Evolutionary conservation across 2,329 filamentous ascomycete genomes (phyloP).

Genomic region (Venturia effusa): DNA sequence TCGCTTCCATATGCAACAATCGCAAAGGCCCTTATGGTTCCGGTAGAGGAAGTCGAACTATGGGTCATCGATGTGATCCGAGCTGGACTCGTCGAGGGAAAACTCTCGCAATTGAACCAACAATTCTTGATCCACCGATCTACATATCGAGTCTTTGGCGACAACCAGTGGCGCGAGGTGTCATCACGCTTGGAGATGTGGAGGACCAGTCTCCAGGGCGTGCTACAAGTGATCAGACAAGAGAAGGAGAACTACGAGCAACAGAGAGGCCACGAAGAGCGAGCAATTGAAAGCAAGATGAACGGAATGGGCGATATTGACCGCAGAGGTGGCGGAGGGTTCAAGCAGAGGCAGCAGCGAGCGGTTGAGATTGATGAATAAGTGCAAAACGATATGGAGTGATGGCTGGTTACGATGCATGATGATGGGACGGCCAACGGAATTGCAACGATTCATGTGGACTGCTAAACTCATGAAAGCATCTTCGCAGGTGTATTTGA

Average conservation of each 20-base stretch:
- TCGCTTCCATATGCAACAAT: conserved; percentile 84
- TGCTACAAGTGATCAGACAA: conserved; percentile 65
- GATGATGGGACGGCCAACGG: not conserved
- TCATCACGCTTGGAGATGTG: conserved; percentile 84
- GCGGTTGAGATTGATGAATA: conserved; percentile 6
- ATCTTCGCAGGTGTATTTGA: not conserved
- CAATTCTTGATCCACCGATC: conserved; percentile 93
- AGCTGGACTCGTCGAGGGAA: conserved; percentile 88
- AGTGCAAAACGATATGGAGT: not conserved
- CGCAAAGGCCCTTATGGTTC: conserved; percentile 72
- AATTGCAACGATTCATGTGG: not conserved
- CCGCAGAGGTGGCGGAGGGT: conserved; percentile 7
- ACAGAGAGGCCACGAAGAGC: conserved; percentile 66
- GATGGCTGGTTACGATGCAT: not conserved
- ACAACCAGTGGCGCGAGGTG: conserved; percentile 97
- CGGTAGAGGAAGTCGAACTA: conserved; percentile 78
- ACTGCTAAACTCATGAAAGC: not conserved
- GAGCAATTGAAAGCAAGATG: conserved; percentile 60
- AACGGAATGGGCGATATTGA: conserved; percentile 16
- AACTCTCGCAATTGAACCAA: conserved; percentile 83
- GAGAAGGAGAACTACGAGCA: conserved; percentile 72
- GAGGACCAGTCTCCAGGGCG: conserved; percentile 69
- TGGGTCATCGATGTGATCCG: conserved; percentile 99
- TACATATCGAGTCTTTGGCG: conserved; percentile 92
- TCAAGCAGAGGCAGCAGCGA: conserved; percentile 6